Conservation (phyloP, 2,329 filamentous ascomycete genomes). For the Mollisiaceae sp. region DNA sequence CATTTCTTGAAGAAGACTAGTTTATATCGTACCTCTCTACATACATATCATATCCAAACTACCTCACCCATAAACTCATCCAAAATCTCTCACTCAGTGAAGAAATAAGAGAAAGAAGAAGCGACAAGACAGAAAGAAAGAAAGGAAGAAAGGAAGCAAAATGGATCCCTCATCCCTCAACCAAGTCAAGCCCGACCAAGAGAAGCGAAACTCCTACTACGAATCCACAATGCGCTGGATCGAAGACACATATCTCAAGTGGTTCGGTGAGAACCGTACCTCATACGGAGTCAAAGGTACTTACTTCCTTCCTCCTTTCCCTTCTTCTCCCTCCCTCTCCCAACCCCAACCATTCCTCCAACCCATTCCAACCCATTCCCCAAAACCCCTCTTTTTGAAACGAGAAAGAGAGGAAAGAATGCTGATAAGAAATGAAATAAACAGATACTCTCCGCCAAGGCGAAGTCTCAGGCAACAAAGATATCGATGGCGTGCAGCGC, state of each 20-base stretch:
- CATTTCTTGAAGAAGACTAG: too few relatives aligned
- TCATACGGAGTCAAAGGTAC: constrained; percentile 39
- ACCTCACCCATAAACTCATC: too few relatives aligned
- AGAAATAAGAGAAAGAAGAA: not conserved
- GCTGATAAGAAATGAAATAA: not conserved
- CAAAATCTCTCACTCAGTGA: too few relatives aligned
- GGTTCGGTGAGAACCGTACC: constrained; percentile 39
- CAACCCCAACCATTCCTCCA: too few relatives aligned
- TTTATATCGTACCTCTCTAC: too few relatives aligned
- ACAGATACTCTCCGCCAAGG: constrained; percentile 36
- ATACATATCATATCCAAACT: too few relatives aligned
- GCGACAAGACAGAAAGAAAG: not conserved
- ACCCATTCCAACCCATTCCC: too few relatives aligned
- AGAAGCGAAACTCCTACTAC: constrained; percentile 32
- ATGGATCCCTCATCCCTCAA: constrained; percentile 20
- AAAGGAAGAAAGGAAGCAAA: not conserved
- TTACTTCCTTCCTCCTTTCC: not conserved
- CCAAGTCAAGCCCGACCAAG: constrained; percentile 7
- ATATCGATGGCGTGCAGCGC: constrained; percentile 36
- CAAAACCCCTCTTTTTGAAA: not conserved
- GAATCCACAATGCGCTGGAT: constrained; percentile 37
- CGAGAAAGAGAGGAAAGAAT: not conserved
- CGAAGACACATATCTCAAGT: constrained; percentile 40
- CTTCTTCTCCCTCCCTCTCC: too few relatives aligned
- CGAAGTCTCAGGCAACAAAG: constrained; percentile 37